phyloP scores from a whole-genome alignment of 768 basidiomycete species.

The Lentinula lateritia region DNA sequence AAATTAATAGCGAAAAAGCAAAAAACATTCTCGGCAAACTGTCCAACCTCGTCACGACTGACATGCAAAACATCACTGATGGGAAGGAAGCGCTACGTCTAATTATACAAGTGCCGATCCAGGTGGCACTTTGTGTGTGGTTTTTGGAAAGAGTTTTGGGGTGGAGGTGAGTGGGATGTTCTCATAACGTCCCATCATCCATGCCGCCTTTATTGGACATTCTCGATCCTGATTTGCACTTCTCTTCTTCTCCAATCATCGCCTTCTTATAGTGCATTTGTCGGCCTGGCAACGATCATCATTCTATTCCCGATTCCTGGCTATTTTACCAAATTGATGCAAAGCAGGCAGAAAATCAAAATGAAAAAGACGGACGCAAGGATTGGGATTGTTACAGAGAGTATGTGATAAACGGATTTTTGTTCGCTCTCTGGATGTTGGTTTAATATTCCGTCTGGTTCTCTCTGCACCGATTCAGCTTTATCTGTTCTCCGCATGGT shows the following conservation, averaged over 20 bases:
- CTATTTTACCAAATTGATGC: slow-evolving; percentile 41
- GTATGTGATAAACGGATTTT: slow-evolving; percentile 22
- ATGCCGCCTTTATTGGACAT: not conserved
- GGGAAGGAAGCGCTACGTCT: slow-evolving; percentile 28
- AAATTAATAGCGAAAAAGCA: slow-evolving; percentile 15
- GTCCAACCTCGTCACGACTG: slow-evolving; percentile 65
- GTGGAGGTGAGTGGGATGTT: slow-evolving; percentile 29
- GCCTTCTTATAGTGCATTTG: slow-evolving; percentile 37
- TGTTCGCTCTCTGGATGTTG: slow-evolving; percentile 3
- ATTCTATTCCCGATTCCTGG: slow-evolving; percentile 54
- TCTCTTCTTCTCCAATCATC: not conserved
- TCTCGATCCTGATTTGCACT: not conserved
- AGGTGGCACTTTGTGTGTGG: slow-evolving; percentile 28
- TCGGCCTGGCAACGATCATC: slow-evolving; percentile 49
- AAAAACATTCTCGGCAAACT: slow-evolving; percentile 66
- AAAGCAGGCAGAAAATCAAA: slow-evolving; percentile 40
- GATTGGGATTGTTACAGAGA: slow-evolving; percentile 57
- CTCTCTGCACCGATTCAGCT: slow-evolving; percentile 27
- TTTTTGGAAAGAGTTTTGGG: slow-evolving; percentile 43
- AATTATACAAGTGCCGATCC: slow-evolving; percentile 34
- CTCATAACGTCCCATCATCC: too few species aligned
- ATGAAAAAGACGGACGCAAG: slow-evolving; percentile 58
- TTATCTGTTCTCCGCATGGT: slow-evolving; percentile 62
- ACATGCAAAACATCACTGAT: slow-evolving; percentile 28
- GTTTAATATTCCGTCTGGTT: not conserved